Conservation (phyloP, 2,329 filamentous ascomycete genomes). For the Orbilia javanica region DNA sequence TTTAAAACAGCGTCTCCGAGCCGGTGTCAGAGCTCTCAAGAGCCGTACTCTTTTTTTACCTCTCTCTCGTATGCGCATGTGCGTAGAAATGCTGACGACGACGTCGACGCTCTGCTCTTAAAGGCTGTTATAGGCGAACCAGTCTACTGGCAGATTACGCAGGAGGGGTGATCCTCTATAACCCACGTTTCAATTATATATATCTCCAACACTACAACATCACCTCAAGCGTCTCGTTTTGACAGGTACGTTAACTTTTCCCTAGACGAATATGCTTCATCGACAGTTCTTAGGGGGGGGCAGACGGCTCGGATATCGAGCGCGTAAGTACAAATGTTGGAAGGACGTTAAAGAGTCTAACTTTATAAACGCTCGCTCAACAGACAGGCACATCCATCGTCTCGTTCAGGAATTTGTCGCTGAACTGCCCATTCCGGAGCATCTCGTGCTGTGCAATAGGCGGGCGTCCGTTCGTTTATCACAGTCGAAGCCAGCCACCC, state of each 20-base stretch:
- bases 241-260: conserved; percentile 44
- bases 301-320: conserved; percentile 25
- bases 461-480: conserved; percentile 45
- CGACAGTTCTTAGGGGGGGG: neutral
- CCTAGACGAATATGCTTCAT: neutral
- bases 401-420: conserved; percentile 20
- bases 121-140: conserved; percentile 21
- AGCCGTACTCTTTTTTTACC: neutral
- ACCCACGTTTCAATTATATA: conserved; percentile 49
- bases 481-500: conserved; percentile 41
- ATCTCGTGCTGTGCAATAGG: conserved; percentile 10
- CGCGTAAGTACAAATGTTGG: conserved; percentile 2
- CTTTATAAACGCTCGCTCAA: conserved; percentile 19
- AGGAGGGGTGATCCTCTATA: conserved; percentile 41
- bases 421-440: conserved; percentile 26
- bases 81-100: conserved; percentile 8
- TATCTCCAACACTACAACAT: conserved; percentile 9
- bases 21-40: conserved; percentile 28
- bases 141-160: conserved; percentile 27
- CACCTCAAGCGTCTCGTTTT: conserved; percentile 27
- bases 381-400: neutral
- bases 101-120: neutral
- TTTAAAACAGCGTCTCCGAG: conserved; percentile 31
- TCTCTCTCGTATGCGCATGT: too few relatives aligned
- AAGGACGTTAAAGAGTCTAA: conserved; percentile 21